Conservation (phyloP, 1,284 basidiomycete genomes). For the Apiotrichum gamsii region DNA sequence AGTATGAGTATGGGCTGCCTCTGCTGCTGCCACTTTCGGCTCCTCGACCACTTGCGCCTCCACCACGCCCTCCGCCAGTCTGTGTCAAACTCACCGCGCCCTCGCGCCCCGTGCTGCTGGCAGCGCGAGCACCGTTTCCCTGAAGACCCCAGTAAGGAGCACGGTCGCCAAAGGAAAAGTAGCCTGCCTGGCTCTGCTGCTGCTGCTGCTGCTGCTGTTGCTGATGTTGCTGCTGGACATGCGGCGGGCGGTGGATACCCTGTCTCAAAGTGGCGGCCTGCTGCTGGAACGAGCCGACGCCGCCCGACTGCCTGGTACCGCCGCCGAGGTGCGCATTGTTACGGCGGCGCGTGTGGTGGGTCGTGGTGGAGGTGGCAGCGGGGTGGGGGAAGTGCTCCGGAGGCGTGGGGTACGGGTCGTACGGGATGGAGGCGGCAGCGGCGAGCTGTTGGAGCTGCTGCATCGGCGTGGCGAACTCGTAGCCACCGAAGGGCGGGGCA, state of each 20-base stretch:
- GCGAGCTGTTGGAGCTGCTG: conserved; percentile 1
- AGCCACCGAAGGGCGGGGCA: neutral
- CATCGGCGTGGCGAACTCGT: conserved; percentile 3
- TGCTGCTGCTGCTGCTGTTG: conserved; percentile 12
- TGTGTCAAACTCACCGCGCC: too few species aligned
- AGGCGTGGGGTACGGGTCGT: conserved; percentile 12
- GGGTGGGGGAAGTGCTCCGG: conserved; percentile 1
- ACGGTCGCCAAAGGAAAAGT: conserved; percentile 4
- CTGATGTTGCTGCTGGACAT: conserved; percentile 6
- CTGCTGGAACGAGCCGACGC: too few species aligned
- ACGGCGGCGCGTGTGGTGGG: neutral
- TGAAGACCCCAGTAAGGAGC: conserved; percentile 1
- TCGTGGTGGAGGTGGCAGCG: neutral
- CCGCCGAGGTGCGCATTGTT: neutral
- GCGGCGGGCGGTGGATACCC: conserved; percentile 3
- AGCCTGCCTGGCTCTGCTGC: neutral
- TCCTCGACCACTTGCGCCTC: too few species aligned
- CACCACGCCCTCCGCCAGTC: too few species aligned
- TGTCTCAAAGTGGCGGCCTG: neutral
- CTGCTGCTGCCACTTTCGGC: too few species aligned
- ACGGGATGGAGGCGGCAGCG: conserved; percentile 1
- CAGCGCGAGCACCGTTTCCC: neutral
- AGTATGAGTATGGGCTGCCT: too few species aligned
- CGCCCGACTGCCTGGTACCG: too few species aligned
- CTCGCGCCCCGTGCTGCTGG: neutral